Base-by-base conservation (phyloP, 177 flowering plant genomes). In the Vitis hybrid region DNA sequence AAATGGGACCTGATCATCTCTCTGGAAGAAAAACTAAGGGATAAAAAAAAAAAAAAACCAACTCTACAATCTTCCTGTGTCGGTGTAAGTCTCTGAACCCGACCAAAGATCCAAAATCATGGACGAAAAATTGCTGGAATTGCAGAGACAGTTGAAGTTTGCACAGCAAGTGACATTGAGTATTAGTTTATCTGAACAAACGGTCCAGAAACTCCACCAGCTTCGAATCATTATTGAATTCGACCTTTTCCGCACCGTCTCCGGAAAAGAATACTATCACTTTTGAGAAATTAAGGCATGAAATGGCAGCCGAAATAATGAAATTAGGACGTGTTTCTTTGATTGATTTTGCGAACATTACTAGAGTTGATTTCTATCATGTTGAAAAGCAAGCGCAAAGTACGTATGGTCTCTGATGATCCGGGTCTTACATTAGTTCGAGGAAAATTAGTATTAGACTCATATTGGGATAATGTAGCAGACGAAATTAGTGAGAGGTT, bases 211-310 rank as follows among this genome's bases (percentile, higher is more conserved):
- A 81, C 94, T 95, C 19, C 97, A 91, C 24, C 81, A 93, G 66
- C 94, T 95, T 67, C 78, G 79, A 11, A 93, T 93, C 87, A 88
- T 27, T 27, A 27, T 95, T 81, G 93, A 95, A 69, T 95, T 85
- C 75, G 90, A 91, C 15, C 99, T 94, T 55, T 95, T 95, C 73
- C 96, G 90, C 82, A 93, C 97, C 56, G 82, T 87, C 76, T 81
- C 97, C 76, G 97, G 94, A 77, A 93, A 93, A 80, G 96, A 93
- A 81, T 92, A 85, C 91, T 27, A 93, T 93, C 79, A 93, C 97
- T 60, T 93, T 87, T 1, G 97, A 90, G 70, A 93, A 91, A 77
- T 72, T 95, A 83, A 88, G 90, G 82, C 70, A 71, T 72, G 99
- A 95, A 76, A 91, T 95, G 64, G 74, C 80, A 68, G 71, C 74